Evolutionary conservation across 805 yeast genomes (phyloP).

Genomic region (Cyberlindnera subsufficiens): DNA sequence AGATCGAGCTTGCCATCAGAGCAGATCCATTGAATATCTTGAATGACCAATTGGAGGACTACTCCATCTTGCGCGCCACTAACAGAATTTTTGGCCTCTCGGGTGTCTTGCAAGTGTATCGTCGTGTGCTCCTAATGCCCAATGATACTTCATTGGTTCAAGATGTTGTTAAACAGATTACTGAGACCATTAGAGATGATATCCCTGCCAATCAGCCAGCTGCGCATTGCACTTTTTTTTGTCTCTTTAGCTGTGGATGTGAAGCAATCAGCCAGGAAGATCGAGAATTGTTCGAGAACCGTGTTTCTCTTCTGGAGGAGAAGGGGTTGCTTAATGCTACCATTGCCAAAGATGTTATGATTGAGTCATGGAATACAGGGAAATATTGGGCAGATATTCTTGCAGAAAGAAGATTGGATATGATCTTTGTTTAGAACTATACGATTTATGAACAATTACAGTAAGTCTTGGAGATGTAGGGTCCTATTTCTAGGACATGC

Average conservation of each 20-base stretch:
- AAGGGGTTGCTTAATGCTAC: conserved; percentile 29
- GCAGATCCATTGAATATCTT: conserved; percentile 5
- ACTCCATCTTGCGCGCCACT: conserved; percentile 35
- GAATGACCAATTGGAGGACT: conserved; percentile 8
- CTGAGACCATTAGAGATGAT: conserved; percentile 25
- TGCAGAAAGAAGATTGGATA: conserved; percentile 34
- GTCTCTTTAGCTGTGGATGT: conserved; percentile 50
- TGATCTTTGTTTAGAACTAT: conserved; percentile 34
- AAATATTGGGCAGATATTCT: conserved; percentile 49
- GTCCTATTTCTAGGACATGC: background rate
- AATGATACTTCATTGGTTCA: conserved; percentile 42
- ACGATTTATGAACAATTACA: background rate
- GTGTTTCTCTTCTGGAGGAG: conserved; percentile 31
- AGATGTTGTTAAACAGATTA: conserved; percentile 30
- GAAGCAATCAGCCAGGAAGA: conserved; percentile 35
- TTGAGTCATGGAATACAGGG: conserved; percentile 47
- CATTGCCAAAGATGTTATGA: conserved; percentile 32
- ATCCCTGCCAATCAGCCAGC: conserved; percentile 42
- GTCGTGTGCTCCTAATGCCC: conserved; percentile 50
- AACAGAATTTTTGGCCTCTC: conserved; percentile 46
- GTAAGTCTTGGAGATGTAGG: background rate
- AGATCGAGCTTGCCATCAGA: conserved; percentile 12
- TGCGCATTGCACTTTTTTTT: conserved; percentile 45
- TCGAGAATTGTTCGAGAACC: conserved; percentile 28
- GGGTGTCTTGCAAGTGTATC: conserved; percentile 50